Evolutionary conservation across 2,329 filamentous ascomycete species (phyloP).

Genomic region (Trichoderma asperellum): DNA sequence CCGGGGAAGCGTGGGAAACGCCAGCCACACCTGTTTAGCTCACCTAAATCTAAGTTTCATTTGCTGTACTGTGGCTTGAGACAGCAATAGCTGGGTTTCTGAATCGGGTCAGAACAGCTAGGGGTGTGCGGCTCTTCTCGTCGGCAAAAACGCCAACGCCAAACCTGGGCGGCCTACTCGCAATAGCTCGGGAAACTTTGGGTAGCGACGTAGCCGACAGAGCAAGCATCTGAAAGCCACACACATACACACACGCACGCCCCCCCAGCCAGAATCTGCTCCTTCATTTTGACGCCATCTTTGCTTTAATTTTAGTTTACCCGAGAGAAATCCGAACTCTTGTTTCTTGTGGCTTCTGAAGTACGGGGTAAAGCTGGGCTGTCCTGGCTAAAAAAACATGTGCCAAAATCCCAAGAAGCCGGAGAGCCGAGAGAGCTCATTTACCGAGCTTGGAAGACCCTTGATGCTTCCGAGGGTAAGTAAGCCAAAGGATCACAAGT

Average conservation of each 20-base stretch:
- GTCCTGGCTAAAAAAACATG: background rate
- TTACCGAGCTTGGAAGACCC: slow-evolving; percentile 2
- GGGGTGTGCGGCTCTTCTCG: slow-evolving; percentile 7
- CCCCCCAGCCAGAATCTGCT: background rate
- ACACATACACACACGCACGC: background rate
- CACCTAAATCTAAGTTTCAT: background rate
- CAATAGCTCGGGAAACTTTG: background rate
- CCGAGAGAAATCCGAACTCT: slow-evolving; percentile 13
- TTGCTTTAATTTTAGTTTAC: slow-evolving; percentile 15
- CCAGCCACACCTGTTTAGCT: background rate
- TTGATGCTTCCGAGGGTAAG: background rate
- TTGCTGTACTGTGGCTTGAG: slow-evolving; percentile 14
- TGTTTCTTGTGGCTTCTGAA: background rate
- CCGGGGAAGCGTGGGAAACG: background rate
- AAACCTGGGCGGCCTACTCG: background rate
- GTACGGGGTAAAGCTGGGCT: background rate
- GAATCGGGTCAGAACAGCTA: background rate
- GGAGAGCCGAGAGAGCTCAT: slow-evolving; percentile 16
- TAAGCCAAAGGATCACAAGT: background rate
- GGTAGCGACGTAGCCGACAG: background rate
- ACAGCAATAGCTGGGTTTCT: background rate
- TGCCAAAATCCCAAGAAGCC: slow-evolving; percentile 21
- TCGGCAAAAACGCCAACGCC: background rate
- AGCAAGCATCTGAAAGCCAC: background rate
- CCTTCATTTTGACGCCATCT: slow-evolving; percentile 26